Conservation (phyloP, 192 early-diverging fungal genomes). For the Backusella circina region DNA sequence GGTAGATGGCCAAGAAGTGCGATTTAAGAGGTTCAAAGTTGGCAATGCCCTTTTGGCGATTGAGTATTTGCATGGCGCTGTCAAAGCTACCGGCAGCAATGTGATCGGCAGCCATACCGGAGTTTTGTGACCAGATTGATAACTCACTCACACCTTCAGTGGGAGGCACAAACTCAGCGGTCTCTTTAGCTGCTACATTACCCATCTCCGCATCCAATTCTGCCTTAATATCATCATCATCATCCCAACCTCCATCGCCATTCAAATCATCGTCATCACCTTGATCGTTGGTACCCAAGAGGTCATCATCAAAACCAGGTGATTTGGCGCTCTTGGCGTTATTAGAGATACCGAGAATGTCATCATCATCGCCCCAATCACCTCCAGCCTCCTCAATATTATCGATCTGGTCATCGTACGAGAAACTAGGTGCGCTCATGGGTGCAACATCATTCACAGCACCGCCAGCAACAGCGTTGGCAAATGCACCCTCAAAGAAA, state of each 20-base stretch:
- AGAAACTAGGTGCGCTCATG: constrained; percentile 54
- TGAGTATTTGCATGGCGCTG: constrained; percentile 90
- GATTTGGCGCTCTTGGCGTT: constrained; percentile 28
- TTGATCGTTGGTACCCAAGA: constrained; percentile 34
- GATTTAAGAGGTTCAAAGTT: constrained; percentile 93
- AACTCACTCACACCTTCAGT: constrained; percentile 68
- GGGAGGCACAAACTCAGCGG: constrained; percentile 68
- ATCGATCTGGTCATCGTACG: constrained; percentile 47
- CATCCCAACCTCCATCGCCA: constrained; percentile 92
- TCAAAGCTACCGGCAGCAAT: constrained; percentile 95
- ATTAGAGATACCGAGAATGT: constrained; percentile 52
- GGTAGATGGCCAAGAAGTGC: constrained; percentile 81
- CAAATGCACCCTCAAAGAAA: constrained; percentile 80
- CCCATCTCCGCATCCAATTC: constrained; percentile 64
- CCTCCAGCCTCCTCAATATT: constrained; percentile 62
- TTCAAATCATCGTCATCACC: constrained; percentile 59
- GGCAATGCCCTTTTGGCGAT: constrained; percentile 86
- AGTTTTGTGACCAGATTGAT: constrained; percentile 82
- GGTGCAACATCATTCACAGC: background rate
- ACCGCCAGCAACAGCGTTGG: background rate
- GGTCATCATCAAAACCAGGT: constrained; percentile 15
- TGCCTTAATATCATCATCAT: constrained; percentile 74
- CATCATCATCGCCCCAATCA: constrained; percentile 79
- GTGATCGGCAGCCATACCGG: constrained; percentile 85
- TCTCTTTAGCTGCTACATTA: constrained; percentile 47